phyloP scores from a whole-genome alignment of 495 filamentous ascomycete genomes.

The Lepraria neglecta region DNA sequence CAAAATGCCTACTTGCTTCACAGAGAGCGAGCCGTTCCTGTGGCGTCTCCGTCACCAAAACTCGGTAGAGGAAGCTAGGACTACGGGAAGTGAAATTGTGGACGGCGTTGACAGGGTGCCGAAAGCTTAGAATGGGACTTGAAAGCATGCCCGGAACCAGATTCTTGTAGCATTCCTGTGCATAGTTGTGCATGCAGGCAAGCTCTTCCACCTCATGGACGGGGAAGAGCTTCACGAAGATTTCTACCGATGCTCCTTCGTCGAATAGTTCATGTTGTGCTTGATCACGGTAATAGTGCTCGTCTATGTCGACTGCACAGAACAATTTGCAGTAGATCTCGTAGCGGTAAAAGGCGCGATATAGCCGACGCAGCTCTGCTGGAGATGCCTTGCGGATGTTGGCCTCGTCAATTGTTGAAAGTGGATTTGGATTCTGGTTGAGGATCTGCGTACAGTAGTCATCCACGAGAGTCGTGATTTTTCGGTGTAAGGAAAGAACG shows the following conservation, averaged over 20 bases:
- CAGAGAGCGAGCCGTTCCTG: neutral
- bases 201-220: constrained; percentile 9
- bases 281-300: no score
- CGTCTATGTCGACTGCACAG: no score
- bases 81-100: neutral
- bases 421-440: neutral
- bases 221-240: neutral
- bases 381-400: neutral
- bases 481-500: neutral
- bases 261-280: neutral
- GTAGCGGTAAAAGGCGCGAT: neutral
- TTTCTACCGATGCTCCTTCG: neutral
- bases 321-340: neutral
- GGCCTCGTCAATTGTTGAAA: neutral
- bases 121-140: no score
- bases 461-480: neutral
- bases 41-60: neutral
- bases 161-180: neutral
- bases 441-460: neutral
- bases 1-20: neutral
- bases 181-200: neutral
- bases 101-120: no score
- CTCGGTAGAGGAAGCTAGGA: neutral
- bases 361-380: neutral
- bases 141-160: no score